Evolutionary conservation across 768 basidiomycete species (phyloP).

Genomic region (Podaxis mareebaensis): DNA sequence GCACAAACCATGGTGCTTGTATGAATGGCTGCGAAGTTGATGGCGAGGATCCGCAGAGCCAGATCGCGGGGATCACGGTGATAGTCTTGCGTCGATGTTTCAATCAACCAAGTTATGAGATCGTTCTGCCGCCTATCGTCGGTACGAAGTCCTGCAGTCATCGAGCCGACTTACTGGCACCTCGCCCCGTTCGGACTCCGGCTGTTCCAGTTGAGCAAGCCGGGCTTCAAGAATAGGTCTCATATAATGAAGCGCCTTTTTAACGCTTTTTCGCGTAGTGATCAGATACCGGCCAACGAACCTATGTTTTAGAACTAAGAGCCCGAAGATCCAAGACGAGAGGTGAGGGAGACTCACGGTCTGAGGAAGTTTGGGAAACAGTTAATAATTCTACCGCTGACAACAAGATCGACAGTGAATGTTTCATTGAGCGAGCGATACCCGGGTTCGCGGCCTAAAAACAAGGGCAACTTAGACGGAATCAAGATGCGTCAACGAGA

Average conservation of each 20-base stretch:
- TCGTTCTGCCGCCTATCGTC: conserved; percentile 34
- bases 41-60: conserved; percentile 29
- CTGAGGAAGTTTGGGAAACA: conserved; percentile 38
- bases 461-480: too few relatives aligned
- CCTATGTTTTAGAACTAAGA: conserved; percentile 7
- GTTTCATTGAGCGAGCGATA: conserved; percentile 34
- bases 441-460: conserved; percentile 35
- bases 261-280: neutral
- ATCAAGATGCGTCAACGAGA: neutral
- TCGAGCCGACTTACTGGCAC: neutral
- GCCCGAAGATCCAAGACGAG: conserved; percentile 24
- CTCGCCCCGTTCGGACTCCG: neutral
- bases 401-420: conserved; percentile 33
- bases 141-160: neutral
- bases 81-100: conserved; percentile 29
- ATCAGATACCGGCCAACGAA: conserved; percentile 20
- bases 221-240: conserved; percentile 17
- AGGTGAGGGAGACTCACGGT: conserved; percentile 32
- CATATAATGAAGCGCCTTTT: conserved; percentile 16
- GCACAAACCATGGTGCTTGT: conserved; percentile 38
- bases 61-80: conserved; percentile 26
- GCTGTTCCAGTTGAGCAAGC: conserved; percentile 6
- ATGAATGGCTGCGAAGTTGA: conserved; percentile 42
- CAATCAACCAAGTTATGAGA: conserved; percentile 41
- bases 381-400: conserved; percentile 27